Conservation (phyloP, 75 land plant species). For the Cunninghamia lanceolata region DNA sequence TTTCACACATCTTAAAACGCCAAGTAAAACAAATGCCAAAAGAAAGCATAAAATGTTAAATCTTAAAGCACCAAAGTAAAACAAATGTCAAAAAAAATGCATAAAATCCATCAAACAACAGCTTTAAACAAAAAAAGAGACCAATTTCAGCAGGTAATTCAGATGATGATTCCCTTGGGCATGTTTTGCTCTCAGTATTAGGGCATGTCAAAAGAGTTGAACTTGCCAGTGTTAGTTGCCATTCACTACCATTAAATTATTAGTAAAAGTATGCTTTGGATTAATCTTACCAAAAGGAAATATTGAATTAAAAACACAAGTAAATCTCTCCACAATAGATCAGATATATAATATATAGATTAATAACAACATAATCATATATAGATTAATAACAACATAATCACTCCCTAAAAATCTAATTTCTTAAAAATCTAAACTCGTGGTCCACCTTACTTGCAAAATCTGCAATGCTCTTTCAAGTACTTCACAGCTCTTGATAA, state of each 20-base stretch:
- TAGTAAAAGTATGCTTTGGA: background rate
- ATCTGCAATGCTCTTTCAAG: constrained; percentile 85
- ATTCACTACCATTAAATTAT: background rate
- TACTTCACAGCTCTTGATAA: constrained; percentile 67
- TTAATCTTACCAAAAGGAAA: background rate
- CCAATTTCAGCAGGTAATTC: background rate
- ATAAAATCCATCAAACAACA: background rate
- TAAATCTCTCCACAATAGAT: background rate
- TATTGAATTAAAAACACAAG: background rate
- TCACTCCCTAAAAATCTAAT: background rate
- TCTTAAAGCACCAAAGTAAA: background rate
- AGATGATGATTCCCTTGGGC: background rate
- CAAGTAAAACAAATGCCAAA: background rate
- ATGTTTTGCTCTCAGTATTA: background rate
- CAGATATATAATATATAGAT: background rate
- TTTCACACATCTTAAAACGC: background rate
- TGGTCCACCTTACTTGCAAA: constrained; percentile 53
- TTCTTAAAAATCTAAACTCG: background rate
- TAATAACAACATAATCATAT: background rate
- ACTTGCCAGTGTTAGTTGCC: background rate
- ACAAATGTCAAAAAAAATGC: background rate
- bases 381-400: background rate
- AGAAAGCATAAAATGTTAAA: background rate
- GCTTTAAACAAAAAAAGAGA: background rate
- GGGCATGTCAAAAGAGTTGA: background rate